Conservation (phyloP, 2,329 filamentous ascomycete species). For the Polytolypa hystricis region DNA sequence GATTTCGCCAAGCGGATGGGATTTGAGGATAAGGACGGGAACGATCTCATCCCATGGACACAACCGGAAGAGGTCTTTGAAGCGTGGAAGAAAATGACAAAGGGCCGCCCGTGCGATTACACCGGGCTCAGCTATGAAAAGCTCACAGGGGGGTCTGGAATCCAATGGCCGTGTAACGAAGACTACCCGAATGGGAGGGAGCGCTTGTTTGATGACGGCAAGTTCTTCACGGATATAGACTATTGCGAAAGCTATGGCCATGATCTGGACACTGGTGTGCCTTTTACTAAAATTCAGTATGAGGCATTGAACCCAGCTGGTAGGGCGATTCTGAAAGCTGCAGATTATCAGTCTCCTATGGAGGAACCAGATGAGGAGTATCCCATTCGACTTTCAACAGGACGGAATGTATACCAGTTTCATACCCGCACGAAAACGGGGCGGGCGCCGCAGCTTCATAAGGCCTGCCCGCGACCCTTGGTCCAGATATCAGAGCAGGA, state of each 20-base stretch:
- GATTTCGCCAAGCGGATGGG: conserved; percentile 25
- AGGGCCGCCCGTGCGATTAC: conserved; percentile 27
- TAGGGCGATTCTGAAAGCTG: conserved; percentile 26
- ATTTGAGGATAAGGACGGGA: conserved; percentile 25
- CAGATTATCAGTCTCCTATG: conserved; percentile 20
- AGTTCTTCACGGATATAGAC: conserved; percentile 27
- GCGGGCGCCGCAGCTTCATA: conserved; percentile 20
- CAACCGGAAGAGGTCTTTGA: conserved; percentile 25
- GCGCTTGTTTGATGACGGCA: conserved; percentile 22
- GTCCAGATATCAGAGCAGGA: conserved; percentile 22
- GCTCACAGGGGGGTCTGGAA: conserved; percentile 25
- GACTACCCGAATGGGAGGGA: conserved; percentile 24
- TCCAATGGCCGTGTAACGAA: conserved; percentile 29
- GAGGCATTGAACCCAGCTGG: conserved; percentile 22
- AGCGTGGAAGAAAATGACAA: conserved; percentile 26
- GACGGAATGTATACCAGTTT: conserved; percentile 25
- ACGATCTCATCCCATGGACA: conserved; percentile 21
- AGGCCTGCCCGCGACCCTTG: conserved; percentile 20
- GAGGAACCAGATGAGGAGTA: conserved; percentile 24
- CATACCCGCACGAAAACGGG: conserved; percentile 31
- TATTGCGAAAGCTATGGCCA: conserved; percentile 29
- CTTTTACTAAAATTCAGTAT: conserved; percentile 22
- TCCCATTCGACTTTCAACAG: conserved; percentile 24
- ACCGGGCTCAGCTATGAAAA: conserved; percentile 24
- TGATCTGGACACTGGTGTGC: conserved; percentile 27